Percentiles rank a stretch among this genome's conserved stretches.
Conservation (phyloP, 2,329 filamentous ascomycete species). For the Stromatinia cepivora region DNA sequence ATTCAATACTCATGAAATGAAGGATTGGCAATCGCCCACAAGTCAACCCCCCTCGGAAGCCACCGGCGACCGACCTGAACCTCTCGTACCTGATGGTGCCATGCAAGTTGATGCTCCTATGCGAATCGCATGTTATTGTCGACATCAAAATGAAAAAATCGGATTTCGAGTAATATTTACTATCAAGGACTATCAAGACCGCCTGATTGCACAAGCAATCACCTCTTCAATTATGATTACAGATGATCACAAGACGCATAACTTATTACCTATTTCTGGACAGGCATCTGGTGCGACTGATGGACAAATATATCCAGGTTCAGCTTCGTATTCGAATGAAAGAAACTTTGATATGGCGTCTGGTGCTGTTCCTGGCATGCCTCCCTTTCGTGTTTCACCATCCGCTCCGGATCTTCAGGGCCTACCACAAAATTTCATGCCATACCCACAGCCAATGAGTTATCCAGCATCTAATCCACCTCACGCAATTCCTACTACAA, state of each 20-base stretch:
- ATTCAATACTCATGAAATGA: constrained; percentile 86
- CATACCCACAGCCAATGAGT: constrained; percentile 34
- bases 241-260: constrained; percentile 92
- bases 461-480: constrained; percentile 42
- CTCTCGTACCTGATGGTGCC: constrained; percentile 56
- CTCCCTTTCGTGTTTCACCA: constrained; percentile 56
- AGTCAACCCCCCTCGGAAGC: constrained; percentile 51
- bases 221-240: constrained; percentile 94
- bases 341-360: constrained; percentile 34
- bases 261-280: constrained; percentile 43
- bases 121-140: constrained; percentile 96
- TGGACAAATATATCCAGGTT: constrained; percentile 44
- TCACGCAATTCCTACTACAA: constrained; percentile 46
- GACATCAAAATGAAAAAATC: constrained; percentile 89
- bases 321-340: constrained; percentile 45
- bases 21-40: constrained; percentile 72
- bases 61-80: constrained; percentile 48
- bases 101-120: constrained; percentile 84
- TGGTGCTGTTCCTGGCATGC: constrained; percentile 40
- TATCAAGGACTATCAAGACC: constrained; percentile 76
- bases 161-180: constrained; percentile 95
- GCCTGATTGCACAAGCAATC: constrained; percentile 79
- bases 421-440: constrained; percentile 52
- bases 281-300: constrained; percentile 39
- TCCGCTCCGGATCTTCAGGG: constrained; percentile 64